These are phyloP conservation scores for Agrostemma githago DNA, from an alignment of 148 eudicot genomes.

Conservation along the genomic window DNA sequence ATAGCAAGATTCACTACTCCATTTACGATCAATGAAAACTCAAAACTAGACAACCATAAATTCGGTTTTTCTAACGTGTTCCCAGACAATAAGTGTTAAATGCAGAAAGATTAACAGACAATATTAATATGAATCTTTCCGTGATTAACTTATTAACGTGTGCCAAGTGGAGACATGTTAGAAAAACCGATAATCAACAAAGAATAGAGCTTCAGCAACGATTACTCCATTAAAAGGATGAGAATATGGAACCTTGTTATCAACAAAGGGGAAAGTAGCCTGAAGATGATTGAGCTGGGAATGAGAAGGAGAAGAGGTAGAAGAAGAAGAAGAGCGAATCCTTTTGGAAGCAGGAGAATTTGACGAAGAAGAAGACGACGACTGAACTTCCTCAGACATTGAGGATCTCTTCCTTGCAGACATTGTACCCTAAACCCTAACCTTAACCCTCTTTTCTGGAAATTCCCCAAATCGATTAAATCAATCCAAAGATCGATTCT, in stretches of 20 bases:
- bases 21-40: no score
- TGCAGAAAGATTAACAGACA: no score
- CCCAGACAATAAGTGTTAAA: no score
- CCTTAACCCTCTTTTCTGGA: not conserved
- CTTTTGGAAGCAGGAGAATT: slow-evolving; percentile 26
- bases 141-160: no score
- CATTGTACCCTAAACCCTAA: slow-evolving; percentile 32
- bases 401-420: slow-evolving; percentile 88
- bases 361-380: slow-evolving; percentile 29
- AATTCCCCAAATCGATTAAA: no score
- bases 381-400: slow-evolving; percentile 49
- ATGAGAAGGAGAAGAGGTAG: slow-evolving; percentile 40
- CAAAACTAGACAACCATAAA: no score
- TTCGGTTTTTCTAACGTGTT: no score
- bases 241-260: slow-evolving; percentile 45
- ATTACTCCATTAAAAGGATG: no score
- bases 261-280: slow-evolving; percentile 67
- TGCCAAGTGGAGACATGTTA: no score
- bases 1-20: no score
- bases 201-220: not conserved
- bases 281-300: slow-evolving; percentile 50
- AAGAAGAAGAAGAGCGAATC: slow-evolving; percentile 40
- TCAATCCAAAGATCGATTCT: not conserved
- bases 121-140: no score
- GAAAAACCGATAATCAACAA: no score